These are phyloP conservation scores for Gossypium herbaceum DNA, from an alignment of 345 rosid species.

Conservation along the genomic window DNA sequence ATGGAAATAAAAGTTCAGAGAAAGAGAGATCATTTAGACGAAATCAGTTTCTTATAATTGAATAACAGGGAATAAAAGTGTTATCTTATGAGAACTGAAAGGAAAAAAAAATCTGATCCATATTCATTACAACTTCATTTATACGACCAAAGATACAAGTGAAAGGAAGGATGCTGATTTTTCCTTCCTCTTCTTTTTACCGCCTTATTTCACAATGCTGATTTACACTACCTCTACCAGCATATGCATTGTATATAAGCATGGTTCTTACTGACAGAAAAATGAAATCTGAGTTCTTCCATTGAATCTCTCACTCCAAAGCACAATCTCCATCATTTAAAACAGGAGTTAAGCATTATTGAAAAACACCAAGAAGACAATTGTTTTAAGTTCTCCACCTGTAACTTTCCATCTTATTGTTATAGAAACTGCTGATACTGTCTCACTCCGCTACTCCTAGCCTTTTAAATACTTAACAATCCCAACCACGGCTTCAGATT, in stretches of 20 bases:
- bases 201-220: neutral
- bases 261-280: no score
- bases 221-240: no score
- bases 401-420: constrained; percentile 59
- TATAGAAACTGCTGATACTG: constrained; percentile 24
- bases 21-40: neutral
- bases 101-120: neutral
- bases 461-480: constrained; percentile 71
- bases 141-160: constrained; percentile 1
- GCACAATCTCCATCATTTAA: neutral
- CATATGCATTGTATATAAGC: no score
- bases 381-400: constrained; percentile 52
- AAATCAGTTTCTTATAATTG: neutral
- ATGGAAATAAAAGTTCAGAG: neutral
- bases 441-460: constrained; percentile 41
- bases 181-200: neutral
- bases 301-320: neutral
- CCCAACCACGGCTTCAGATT: constrained; percentile 36
- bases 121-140: neutral
- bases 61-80: neutral
- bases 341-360: neutral
- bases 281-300: neutral
- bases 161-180: constrained; percentile 8
- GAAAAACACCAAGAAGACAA: constrained; percentile 68
- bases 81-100: constrained; percentile 3